Percentiles rank a stretch among this genome's conserved stretches.
These are phyloP conservation scores for Pseudotsuga menziesii DNA, from an alignment of 75 land plant genomes.

Conservation along the genomic window DNA sequence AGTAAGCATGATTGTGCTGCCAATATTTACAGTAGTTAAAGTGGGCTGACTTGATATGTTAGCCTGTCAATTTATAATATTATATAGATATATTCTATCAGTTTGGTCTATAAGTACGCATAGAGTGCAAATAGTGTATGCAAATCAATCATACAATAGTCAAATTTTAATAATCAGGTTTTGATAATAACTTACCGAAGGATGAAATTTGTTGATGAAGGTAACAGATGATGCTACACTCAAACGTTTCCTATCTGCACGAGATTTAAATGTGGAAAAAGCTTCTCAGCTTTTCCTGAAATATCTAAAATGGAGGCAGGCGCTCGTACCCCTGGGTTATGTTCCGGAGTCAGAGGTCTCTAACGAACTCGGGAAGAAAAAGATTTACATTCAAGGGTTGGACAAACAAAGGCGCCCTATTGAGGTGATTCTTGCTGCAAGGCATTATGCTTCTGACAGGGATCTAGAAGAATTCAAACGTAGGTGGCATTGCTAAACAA, in stretches of 20 bases:
- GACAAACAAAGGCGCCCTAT: constrained; percentile 67
- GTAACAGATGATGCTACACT: constrained; percentile 62
- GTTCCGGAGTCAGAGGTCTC: constrained; percentile 46
- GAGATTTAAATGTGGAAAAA: constrained; percentile 63
- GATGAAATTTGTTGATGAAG: constrained; percentile 16
- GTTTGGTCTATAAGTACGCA: too few relatives aligned
- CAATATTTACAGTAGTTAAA: too few relatives aligned
- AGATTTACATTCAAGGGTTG: constrained; percentile 68
- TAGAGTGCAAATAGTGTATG: too few relatives aligned
- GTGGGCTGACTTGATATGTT: too few relatives aligned
- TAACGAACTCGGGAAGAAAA: constrained; percentile 53
- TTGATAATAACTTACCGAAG: too few relatives aligned
- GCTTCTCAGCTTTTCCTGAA: constrained; percentile 47
- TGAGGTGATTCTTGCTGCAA: constrained; percentile 37
- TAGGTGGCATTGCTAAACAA: constrained; percentile 15
- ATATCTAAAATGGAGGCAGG: constrained; percentile 53
- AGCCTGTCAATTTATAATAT: too few relatives aligned
- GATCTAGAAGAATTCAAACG: constrained; percentile 76
- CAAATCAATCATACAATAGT: too few relatives aligned
- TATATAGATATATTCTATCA: too few relatives aligned
- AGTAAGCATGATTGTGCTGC: too few relatives aligned
- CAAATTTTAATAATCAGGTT: too few relatives aligned
- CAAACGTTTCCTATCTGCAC: constrained; percentile 74
- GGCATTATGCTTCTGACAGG: constrained; percentile 34
- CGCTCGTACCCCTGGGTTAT: constrained; percentile 50